Base-by-base conservation (phyloP, 306 rosid species). In the Ormosia semicastrata region DNA sequence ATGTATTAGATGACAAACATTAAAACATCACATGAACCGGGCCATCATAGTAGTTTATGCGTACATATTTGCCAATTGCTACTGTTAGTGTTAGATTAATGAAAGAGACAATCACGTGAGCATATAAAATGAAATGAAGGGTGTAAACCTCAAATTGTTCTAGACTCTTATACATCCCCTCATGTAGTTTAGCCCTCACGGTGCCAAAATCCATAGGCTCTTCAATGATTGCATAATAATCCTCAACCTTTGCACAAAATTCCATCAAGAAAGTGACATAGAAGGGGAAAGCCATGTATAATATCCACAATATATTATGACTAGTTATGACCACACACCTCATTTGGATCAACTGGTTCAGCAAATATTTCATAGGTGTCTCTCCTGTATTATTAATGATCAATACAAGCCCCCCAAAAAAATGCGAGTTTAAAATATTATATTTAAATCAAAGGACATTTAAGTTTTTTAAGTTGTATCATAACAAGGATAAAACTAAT, bases 201-300 rank as follows among this genome's bases (percentile, higher is more conserved):
- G 97, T 92, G 71, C 94, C 94, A 76, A 90, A 90, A 89, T 92
- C 97, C 97, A 90, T 92, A 68, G 97, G 97, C 58, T 88, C 87
- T 81, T 90, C 47, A 17, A 90, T 86, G 69, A 87, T 83, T 43
- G 66, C 74, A 50, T 86, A 89, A 81, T 92, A 92, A 64, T 89
- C 87, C 70, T 86, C 88, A 80, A 90, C 97, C 94, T 92, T 65
- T 37, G n/a, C 71, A 76, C 13, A 66, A 29, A 67, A 15, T 41
- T 64, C 56, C 84, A 83, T 43, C 69, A 62, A 74, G 32, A 69
- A 66, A 32, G 57, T 54, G 39, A 39, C 15, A 8, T 47, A 46
- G 68, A 81, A 66, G 32, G 34, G 49, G 11, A 32, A 41, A 43
- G 3, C 5, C 15, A 69, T 59, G 33, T 50, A 49, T 12, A 36